These are phyloP conservation scores for Penicillium taxi DNA, from an alignment of 495 filamentous ascomycete genomes.

Conservation along the genomic window DNA sequence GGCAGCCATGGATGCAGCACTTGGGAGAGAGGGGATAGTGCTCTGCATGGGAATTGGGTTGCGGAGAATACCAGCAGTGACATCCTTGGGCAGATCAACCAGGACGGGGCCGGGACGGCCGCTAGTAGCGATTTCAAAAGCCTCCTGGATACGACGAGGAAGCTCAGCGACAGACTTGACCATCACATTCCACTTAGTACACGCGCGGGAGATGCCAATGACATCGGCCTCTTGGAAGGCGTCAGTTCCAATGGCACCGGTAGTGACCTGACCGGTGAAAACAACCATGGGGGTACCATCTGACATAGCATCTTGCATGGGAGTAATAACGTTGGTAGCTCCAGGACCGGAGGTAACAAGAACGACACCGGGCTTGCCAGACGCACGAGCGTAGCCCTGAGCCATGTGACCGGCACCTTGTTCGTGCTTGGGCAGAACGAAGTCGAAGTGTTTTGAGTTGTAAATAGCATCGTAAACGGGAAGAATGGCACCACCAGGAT, in stretches of 20 bases:
- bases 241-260: conserved; percentile 50
- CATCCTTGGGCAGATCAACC: conserved; percentile 55
- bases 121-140: conserved; percentile 55
- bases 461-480: conserved; percentile 57
- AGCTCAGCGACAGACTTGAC: conserved; percentile 54
- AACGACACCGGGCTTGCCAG: conserved; percentile 55
- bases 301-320: conserved; percentile 55
- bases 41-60: conserved; percentile 49
- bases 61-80: conserved; percentile 45
- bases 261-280: conserved; percentile 54
- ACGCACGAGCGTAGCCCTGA: conserved; percentile 55
- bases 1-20: conserved; percentile 49
- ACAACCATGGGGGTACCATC: conserved; percentile 59
- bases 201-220: conserved; percentile 52
- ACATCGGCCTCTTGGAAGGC: conserved; percentile 60
- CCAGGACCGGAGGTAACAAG: conserved; percentile 60
- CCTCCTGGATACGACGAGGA: conserved; percentile 52
- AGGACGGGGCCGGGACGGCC: conserved; percentile 56
- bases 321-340: conserved; percentile 55
- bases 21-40: conserved; percentile 49
- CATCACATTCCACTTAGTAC: conserved; percentile 61
- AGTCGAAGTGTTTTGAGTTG: conserved; percentile 54
- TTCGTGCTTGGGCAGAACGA: conserved; percentile 56
- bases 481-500: conserved; percentile 41
- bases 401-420: conserved; percentile 62